Evolutionary conservation across 805 yeast species (phyloP).

Genomic region (Saccharomycopsis sp.): DNA sequence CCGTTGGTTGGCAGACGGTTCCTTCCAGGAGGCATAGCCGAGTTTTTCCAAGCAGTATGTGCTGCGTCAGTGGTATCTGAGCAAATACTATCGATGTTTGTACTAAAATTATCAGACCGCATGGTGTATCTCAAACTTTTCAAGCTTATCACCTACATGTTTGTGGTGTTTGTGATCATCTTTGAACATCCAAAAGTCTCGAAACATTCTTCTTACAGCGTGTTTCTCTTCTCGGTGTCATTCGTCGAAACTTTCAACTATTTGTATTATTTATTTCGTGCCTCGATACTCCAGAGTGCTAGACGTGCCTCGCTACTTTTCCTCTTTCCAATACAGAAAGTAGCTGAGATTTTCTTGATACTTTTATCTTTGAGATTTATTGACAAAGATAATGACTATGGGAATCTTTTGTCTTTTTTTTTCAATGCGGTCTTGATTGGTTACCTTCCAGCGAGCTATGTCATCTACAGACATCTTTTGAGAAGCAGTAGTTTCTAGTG

Average conservation of each 20-base stretch:
- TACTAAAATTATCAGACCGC: not conserved
- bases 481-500: not conserved
- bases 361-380: conserved; percentile 17
- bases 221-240: conserved; percentile 15
- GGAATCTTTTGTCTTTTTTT: not conserved
- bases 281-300: not conserved
- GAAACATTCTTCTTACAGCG: conserved; percentile 13
- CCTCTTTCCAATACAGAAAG: conserved; percentile 17
- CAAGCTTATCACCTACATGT: conserved; percentile 8
- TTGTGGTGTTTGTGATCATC: conserved; percentile 16
- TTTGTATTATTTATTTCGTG: conserved; percentile 9
- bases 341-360: conserved; percentile 14
- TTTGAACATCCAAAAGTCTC: conserved; percentile 19
- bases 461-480: not conserved
- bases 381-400: conserved; percentile 1
- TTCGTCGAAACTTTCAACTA: conserved; percentile 10
- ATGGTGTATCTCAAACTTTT: conserved; percentile 4
- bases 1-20: conserved; percentile 62
- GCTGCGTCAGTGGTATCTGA: conserved; percentile 10
- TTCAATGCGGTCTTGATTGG: not conserved
- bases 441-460: not conserved
- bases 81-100: not conserved
- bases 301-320: conserved; percentile 7
- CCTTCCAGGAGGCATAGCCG: conserved; percentile 67
- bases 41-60: conserved; percentile 36